Conservation (phyloP, 2,329 filamentous ascomycete species). For the Chrysoporthe cubensis region DNA sequence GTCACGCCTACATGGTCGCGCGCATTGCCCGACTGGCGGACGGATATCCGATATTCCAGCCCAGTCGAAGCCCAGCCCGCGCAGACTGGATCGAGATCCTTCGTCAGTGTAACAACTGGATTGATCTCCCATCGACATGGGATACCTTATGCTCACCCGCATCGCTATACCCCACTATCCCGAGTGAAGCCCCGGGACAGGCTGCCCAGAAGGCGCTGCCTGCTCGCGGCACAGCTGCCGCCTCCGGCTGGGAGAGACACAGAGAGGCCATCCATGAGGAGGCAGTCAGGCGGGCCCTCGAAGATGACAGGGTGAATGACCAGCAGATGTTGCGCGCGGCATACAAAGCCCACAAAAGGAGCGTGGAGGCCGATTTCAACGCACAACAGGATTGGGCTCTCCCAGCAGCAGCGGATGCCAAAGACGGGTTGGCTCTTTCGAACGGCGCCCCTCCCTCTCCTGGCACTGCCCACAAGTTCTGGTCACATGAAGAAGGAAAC, state of each 20-base stretch:
- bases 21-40: slow-evolving; percentile 74
- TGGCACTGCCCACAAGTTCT: slow-evolving; percentile 50
- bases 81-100: slow-evolving; percentile 82
- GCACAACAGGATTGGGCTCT: slow-evolving; percentile 24
- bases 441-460: not conserved
- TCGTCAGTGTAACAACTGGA: slow-evolving; percentile 69
- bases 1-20: slow-evolving; percentile 82
- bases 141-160: slow-evolving; percentile 69
- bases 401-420: slow-evolving; percentile 2
- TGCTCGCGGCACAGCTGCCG: slow-evolving; percentile 39
- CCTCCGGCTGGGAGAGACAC: slow-evolving; percentile 31
- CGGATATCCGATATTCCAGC: slow-evolving; percentile 80
- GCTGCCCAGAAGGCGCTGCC: slow-evolving; percentile 39
- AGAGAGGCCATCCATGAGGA: slow-evolving; percentile 63
- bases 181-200: slow-evolving; percentile 14
- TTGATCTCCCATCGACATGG: slow-evolving; percentile 68
- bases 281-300: slow-evolving; percentile 68
- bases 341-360: slow-evolving; percentile 62
- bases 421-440: not conserved
- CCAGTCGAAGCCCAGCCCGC: slow-evolving; percentile 70
- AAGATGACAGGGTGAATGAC: slow-evolving; percentile 70
- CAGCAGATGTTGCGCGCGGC: slow-evolving; percentile 68
- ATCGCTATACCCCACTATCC: slow-evolving; percentile 43
- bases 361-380: slow-evolving; percentile 57
- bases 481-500: slow-evolving; percentile 67